phyloP scores from a whole-genome alignment of 495 filamentous ascomycete species.

The Lasiosphaeria ovina region DNA sequence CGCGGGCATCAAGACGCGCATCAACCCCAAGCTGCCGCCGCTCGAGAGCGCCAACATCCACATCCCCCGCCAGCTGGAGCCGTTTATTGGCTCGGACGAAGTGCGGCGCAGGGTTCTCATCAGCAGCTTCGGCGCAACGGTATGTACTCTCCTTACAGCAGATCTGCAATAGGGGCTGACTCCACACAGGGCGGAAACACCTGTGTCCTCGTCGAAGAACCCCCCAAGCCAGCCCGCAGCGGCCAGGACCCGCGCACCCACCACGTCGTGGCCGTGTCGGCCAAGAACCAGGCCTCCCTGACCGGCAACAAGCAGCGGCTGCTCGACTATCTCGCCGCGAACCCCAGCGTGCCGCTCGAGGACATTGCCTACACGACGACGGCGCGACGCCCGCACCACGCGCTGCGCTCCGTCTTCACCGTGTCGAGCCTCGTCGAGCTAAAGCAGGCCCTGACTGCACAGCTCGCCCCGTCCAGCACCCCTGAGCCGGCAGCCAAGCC shows the following conservation, averaged over 20 bases:
- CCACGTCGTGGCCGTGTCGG: constrained; percentile 37
- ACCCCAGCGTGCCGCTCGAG: constrained; percentile 21
- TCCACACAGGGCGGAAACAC: constrained; percentile 45
- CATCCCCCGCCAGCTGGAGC: constrained; percentile 7
- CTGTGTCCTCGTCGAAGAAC: constrained; percentile 51
- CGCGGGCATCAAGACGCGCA: constrained; percentile 67
- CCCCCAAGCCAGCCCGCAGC: constrained; percentile 1
- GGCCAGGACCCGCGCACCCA: background rate
- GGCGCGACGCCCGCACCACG: constrained; percentile 65
- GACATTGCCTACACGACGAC: constrained; percentile 68
- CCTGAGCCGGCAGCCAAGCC: background rate
- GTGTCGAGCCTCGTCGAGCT: constrained; percentile 7
- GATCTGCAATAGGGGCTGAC: no score
- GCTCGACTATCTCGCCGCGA: background rate
- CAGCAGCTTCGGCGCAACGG: constrained; percentile 55
- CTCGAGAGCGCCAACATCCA: constrained; percentile 4
- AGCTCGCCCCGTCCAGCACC: background rate
- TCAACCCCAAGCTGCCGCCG: constrained; percentile 36
- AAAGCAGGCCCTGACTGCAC: background rate
- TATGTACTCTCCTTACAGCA: no score
- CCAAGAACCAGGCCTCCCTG: background rate
- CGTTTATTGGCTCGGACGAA: constrained; percentile 37
- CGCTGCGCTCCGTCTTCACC: constrained; percentile 44
- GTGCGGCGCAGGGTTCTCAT: constrained; percentile 40
- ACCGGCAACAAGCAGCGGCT: constrained; percentile 25